Conservation (phyloP, 805 yeast genomes). For the Candida ovalis region DNA sequence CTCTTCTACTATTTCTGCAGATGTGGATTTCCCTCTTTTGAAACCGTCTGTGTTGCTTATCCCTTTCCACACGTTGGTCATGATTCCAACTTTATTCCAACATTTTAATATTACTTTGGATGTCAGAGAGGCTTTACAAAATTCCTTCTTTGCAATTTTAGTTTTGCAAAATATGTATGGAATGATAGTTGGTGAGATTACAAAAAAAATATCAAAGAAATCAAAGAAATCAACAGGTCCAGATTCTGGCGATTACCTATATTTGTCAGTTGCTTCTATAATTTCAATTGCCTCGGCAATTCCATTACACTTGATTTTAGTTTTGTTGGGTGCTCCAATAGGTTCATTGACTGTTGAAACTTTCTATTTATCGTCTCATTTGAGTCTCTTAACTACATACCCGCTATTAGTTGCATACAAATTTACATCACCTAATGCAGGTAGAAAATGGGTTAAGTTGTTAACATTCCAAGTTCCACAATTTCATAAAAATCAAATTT, state of each 20-base stretch:
- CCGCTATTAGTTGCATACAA: conserved; percentile 59
- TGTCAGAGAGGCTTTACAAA: conserved; percentile 24
- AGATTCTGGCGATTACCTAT: conserved; percentile 18
- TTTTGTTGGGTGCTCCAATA: conserved; percentile 82
- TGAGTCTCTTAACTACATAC: conserved; percentile 54
- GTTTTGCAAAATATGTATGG: conserved; percentile 36
- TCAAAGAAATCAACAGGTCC: conserved; percentile 10
- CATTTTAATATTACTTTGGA: conserved; percentile 31
- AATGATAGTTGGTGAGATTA: conserved; percentile 30
- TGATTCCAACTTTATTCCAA: conserved; percentile 27
- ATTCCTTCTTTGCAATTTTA: conserved; percentile 28
- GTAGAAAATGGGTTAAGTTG: conserved; percentile 24
- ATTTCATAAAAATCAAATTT: conserved; percentile 31
- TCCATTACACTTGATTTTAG: conserved; percentile 38
- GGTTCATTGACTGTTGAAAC: conserved; percentile 51
- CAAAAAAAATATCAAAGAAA: conserved; percentile 23
- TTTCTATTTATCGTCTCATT: conserved; percentile 54
- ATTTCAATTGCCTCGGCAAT: conserved; percentile 34
- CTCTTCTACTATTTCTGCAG: neutral
- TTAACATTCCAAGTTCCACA: conserved; percentile 28
- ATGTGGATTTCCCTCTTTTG: conserved; percentile 12
- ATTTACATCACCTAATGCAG: conserved; percentile 33
- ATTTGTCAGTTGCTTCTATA: conserved; percentile 29
- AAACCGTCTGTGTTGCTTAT: conserved; percentile 18
- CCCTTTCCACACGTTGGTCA: conserved; percentile 30